phyloP scores from a whole-genome alignment of 441 rosid species.

The Flueggea neowawraea region DNA sequence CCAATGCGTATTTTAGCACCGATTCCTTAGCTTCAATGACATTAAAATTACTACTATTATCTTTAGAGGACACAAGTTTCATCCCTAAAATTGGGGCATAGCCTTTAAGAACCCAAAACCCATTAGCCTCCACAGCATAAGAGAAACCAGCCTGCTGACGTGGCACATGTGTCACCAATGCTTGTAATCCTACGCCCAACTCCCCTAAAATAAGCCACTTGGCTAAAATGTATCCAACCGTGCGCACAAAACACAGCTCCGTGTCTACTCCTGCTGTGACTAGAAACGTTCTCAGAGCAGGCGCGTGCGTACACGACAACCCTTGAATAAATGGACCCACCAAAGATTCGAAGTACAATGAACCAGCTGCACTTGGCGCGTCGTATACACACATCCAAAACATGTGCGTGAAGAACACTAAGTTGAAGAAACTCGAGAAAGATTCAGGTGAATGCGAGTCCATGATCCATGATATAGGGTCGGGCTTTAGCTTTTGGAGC shows the following conservation, averaged over 20 bases:
- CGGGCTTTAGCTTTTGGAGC: constrained; percentile 57
- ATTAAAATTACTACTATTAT: too few species aligned
- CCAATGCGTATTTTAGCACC: too few species aligned
- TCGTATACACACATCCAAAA: constrained; percentile 70
- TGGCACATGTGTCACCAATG: too few species aligned
- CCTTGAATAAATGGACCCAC: constrained; percentile 54
- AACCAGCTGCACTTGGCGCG: constrained; percentile 70
- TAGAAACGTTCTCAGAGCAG: too few species aligned
- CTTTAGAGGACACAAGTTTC: too few species aligned
- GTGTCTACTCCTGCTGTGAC: constrained; percentile 62
- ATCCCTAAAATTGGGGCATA: too few species aligned
- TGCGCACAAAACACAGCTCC: constrained; percentile 73
- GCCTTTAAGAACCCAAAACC: constrained; percentile 75
- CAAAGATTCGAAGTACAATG: constrained; percentile 56
- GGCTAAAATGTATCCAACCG: constrained; percentile 64
- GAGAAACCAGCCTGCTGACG: constrained; percentile 40
- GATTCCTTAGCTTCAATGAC: too few species aligned
- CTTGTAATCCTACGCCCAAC: constrained; percentile 49
- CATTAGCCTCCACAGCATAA: constrained; percentile 73
- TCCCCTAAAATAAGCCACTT: constrained; percentile 75
- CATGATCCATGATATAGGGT: constrained; percentile 75
- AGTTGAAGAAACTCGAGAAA: constrained; percentile 66
- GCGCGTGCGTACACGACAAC: constrained; percentile 34
- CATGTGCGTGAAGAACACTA: constrained; percentile 59
- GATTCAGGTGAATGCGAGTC: too few species aligned